Evolutionary conservation across 441 rosid genomes (phyloP).

Genomic region (Mallotus repandus): DNA sequence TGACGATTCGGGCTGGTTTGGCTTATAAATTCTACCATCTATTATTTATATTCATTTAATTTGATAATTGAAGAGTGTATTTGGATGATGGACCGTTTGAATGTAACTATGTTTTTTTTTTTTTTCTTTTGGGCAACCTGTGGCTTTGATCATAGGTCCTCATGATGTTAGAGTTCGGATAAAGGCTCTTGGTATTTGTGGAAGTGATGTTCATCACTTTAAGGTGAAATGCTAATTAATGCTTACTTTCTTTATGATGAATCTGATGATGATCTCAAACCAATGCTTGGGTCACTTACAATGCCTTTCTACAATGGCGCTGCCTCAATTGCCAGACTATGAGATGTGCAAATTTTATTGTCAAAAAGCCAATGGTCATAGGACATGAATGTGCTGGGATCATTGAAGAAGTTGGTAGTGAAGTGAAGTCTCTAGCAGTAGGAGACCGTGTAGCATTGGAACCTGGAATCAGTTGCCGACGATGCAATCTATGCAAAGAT

Average conservation of each 20-base stretch:
- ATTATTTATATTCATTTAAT: no score
- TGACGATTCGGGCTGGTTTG: background rate
- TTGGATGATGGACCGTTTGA: no score
- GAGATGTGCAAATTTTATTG: conserved; percentile 66
- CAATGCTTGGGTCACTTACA: no score
- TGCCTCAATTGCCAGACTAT: conserved; percentile 37
- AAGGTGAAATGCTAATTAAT: conserved; percentile 44
- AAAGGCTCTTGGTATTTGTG: conserved; percentile 90
- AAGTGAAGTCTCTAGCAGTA: conserved; percentile 49
- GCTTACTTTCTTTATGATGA: background rate
- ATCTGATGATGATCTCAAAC: no score
- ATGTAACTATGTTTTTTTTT: no score
- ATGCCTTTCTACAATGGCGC: background rate
- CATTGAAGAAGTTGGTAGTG: conserved; percentile 72
- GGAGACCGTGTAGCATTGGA: conserved; percentile 86
- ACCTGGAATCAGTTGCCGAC: conserved; percentile 88
- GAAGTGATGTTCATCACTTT: conserved; percentile 91
- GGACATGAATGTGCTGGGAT: conserved; percentile 95
- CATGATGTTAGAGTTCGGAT: conserved; percentile 75
- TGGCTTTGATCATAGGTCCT: conserved; percentile 43
- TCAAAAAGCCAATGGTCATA: conserved; percentile 88
- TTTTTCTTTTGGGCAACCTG: background rate
- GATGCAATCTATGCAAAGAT: conserved; percentile 62
- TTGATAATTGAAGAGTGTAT: no score
- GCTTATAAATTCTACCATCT: background rate